Evolutionary conservation across 352 stramenopile genomes (phyloP), one percentile per base, ranked within the genome.

Genomic region (Pythium myriotylum): DNA sequence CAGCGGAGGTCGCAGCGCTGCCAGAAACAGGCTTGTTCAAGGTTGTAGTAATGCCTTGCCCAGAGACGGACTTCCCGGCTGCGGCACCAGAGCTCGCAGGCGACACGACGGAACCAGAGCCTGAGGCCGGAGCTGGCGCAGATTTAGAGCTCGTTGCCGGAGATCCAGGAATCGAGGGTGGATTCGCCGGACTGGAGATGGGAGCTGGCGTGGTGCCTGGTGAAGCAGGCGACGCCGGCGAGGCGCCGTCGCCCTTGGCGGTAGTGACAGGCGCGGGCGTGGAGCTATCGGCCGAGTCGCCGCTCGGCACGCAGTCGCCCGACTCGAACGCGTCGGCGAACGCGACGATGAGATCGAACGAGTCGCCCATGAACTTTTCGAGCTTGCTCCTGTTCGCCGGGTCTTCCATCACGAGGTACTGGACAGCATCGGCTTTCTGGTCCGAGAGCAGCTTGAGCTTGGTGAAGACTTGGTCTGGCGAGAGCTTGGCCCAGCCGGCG

Each of bases 351-450:
- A 63, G 26, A 4, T 47, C 23, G 39, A n/a, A 46, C 24, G 43
- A 41, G 37, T 63, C 32, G 33, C 22, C 24, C 45, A 54, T 54
- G 46, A 63, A 63, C 10, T 55, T 63, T 23, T 54, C 48, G 12
- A 63, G 33, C n/a, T 53, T 45, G 20, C 29, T 45, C 1, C 32
- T 48, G 16, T 41, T 50, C 2, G 37, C 35, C 8, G 45, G 55
- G 26, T 54, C 55, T 19, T 55, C 45, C 55, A 54, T 54, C 17
- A 42, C 39, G 19, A 63, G 27, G 35, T 50, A 63, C 55, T 54
- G 55, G 16, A 63, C 37, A 5, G 47, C 55, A 13, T 63, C 45
- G 24, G 55, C 55, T 26, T 63, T 63, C 26, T 63, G 55, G 33
- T 24, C 35, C 29, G 55, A 63, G 20, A 63, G 27, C 23, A 55